phyloP scores from a whole-genome alignment of 2,329 filamentous ascomycete species.

The Botrytis sinoallii region DNA sequence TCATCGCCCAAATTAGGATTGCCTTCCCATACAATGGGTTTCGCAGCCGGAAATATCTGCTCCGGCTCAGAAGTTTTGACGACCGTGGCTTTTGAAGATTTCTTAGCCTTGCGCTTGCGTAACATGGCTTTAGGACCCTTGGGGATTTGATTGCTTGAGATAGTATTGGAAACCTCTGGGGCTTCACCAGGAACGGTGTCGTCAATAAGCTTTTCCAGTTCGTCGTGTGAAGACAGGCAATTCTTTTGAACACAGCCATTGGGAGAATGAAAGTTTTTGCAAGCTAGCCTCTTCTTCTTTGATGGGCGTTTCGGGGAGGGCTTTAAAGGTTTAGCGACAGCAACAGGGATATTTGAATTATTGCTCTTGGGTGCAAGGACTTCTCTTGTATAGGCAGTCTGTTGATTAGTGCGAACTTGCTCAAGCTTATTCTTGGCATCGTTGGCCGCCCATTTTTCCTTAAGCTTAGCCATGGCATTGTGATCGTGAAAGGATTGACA shows the following conservation, averaged over 20 bases:
- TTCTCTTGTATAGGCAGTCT: not conserved
- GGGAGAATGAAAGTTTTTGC: not conserved
- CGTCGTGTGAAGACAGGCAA: not conserved
- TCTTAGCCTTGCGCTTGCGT: not conserved
- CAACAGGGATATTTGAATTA: not conserved
- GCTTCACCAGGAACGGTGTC: not conserved
- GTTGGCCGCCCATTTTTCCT: not conserved
- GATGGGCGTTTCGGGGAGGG: not conserved
- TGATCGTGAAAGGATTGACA: not conserved
- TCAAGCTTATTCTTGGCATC: not conserved
- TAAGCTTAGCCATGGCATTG: not conserved
- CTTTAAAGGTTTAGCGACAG: not conserved
- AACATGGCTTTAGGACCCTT: not conserved
- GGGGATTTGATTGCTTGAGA: not conserved
- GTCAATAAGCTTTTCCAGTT: slow-evolving; percentile 1
- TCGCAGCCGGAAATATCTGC: not conserved
- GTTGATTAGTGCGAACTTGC: not conserved
- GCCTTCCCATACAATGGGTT: not conserved
- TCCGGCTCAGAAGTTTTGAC: not conserved
- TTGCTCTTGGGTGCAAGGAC: not conserved
- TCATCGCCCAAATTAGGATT: not conserved
- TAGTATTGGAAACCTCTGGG: not conserved
- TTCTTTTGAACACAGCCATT: not conserved
- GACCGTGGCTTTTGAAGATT: not conserved
- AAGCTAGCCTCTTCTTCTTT: not conserved